phyloP scores from a whole-genome alignment of 352 stramenopile species.

The Aphanomyces euteiches region DNA sequence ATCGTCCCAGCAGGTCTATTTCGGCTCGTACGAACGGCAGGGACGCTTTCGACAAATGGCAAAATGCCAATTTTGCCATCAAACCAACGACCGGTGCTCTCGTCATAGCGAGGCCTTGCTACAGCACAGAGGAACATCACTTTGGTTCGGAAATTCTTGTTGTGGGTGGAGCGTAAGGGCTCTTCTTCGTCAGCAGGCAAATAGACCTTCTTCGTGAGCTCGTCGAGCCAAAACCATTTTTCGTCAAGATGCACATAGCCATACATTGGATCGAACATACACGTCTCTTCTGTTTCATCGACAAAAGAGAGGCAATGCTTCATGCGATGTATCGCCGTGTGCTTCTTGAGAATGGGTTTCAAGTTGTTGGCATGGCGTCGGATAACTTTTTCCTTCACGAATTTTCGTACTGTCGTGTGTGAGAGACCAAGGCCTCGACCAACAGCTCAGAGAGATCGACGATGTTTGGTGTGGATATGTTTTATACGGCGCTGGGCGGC shows the following conservation, averaged over 20 bases:
- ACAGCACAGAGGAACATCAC: neutral
- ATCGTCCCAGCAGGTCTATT: neutral
- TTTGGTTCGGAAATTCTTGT: neutral
- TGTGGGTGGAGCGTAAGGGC: neutral
- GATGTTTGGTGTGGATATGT: no score
- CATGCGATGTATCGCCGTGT: neutral
- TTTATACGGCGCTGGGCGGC: no score
- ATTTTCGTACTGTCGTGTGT: neutral
- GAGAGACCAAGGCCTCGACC: neutral
- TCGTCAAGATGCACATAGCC: neutral
- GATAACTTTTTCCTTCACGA: neutral
- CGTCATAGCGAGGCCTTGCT: neutral
- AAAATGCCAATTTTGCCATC: neutral
- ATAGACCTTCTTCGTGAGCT: neutral
- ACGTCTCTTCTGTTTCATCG: neutral
- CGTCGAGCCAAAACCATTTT: conserved; percentile 1
- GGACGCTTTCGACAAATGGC: neutral
- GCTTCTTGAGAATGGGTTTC: neutral
- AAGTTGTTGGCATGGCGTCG: neutral
- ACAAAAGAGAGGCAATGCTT: neutral
- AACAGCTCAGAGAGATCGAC: neutral
- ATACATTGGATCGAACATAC: neutral
- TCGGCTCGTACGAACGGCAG: neutral
- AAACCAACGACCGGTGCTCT: neutral
- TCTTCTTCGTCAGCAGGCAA: neutral